Percentiles rank a stretch among this genome's conserved stretches.
phyloP scores from a whole-genome alignment of 345 rosid species.

The Hirschfeldia incana region DNA sequence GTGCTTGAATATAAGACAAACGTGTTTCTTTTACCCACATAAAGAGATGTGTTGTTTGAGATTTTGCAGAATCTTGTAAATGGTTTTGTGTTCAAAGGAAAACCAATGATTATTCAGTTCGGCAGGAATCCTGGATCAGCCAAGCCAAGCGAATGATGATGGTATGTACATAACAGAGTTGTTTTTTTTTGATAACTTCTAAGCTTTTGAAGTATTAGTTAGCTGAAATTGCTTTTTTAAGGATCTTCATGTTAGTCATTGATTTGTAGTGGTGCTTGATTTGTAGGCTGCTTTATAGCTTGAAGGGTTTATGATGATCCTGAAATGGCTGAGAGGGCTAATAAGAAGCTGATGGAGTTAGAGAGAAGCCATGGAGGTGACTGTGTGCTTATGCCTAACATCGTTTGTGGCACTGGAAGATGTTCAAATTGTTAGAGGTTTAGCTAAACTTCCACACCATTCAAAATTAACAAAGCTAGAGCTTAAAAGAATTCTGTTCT shows the following conservation, averaged over 20 bases:
- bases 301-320: conserved; percentile 72
- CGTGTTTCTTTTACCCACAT: background rate
- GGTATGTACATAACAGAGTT: background rate
- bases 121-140: conserved; percentile 67
- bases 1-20: background rate
- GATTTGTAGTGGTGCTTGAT: background rate
- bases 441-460: conserved; percentile 54
- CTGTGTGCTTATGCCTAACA: conserved; percentile 68
- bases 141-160: conserved; percentile 45
- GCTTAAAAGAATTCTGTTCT: background rate
- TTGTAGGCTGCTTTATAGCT: conserved; percentile 51
- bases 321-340: conserved; percentile 66
- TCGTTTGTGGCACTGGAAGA: conserved; percentile 63
- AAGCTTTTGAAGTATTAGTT: background rate
- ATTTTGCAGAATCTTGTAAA: conserved; percentile 77
- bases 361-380: conserved; percentile 78
- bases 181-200: conserved; percentile 7
- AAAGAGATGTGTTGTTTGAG: conserved; percentile 2
- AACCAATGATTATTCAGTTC: conserved; percentile 94
- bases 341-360: conserved; percentile 60
- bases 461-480: conserved; percentile 25
- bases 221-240: background rate
- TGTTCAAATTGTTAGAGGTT: conserved; percentile 50
- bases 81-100: conserved; percentile 77
- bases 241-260: background rate